Evolutionary conservation across 768 basidiomycete genomes (phyloP).

Genomic region (Lentinula raphanica): DNA sequence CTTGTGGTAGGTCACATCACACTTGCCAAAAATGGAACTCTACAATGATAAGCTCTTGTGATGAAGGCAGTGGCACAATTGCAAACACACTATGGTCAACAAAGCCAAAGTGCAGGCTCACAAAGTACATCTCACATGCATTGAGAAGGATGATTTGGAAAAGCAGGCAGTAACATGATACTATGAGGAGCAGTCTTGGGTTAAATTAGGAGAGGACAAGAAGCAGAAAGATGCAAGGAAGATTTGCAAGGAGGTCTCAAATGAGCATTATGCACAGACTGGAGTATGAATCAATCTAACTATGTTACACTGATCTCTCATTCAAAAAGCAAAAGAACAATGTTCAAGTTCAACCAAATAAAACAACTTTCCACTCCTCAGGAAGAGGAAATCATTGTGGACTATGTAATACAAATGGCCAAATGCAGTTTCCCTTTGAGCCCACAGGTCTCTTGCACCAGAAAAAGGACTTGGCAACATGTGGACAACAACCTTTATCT

Average conservation of each 20-base stretch:
- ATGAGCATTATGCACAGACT: background rate
- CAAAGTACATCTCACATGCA: too few species aligned
- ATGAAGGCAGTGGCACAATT: too few species aligned
- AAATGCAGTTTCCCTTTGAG: conserved; percentile 21
- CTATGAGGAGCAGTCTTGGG: background rate
- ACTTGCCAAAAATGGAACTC: too few species aligned
- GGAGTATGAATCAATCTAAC: background rate
- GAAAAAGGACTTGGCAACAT: background rate
- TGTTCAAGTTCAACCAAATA: background rate
- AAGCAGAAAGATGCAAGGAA: background rate
- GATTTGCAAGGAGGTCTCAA: background rate
- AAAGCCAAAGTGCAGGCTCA: too few species aligned
- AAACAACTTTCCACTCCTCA: background rate
- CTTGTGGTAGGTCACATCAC: too few species aligned
- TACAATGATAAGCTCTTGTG: too few species aligned
- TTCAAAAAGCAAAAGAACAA: background rate
- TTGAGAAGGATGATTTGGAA: background rate
- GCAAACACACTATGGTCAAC: background rate
- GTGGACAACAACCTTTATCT: background rate
- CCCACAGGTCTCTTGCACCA: conserved; percentile 10
- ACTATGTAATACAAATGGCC: conserved; percentile 15
- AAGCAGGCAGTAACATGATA: background rate
- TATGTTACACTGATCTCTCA: background rate
- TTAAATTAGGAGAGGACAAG: background rate
- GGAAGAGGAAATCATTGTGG: conserved; percentile 15